phyloP scores from a whole-genome alignment of 2,329 filamentous ascomycete species.

The Fusarium coffeatum region DNA sequence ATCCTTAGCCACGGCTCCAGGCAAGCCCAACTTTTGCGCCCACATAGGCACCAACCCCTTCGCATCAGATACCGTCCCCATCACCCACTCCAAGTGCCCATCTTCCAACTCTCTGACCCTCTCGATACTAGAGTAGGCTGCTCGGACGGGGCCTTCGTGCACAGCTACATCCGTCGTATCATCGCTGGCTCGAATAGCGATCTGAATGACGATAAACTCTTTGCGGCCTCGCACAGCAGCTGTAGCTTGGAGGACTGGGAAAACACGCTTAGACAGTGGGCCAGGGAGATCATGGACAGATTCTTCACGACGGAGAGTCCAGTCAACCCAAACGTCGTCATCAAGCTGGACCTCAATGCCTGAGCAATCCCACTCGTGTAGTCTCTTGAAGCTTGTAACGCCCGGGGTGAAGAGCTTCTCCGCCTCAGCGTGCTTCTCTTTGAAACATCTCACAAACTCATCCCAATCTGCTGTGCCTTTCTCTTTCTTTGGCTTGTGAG shows the following conservation, averaged over 20 bases:
- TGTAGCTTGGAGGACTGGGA: slow-evolving; percentile 73
- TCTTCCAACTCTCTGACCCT: slow-evolving; percentile 60
- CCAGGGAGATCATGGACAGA: slow-evolving; percentile 73
- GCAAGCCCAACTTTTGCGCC: slow-evolving; percentile 73
- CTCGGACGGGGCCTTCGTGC: slow-evolving; percentile 62
- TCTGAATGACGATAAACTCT: slow-evolving; percentile 69
- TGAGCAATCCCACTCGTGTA: slow-evolving; percentile 60
- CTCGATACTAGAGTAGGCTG: slow-evolving; percentile 74
- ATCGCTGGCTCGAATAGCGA: slow-evolving; percentile 58
- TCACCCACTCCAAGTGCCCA: slow-evolving; percentile 75
- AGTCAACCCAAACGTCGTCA: slow-evolving; percentile 58
- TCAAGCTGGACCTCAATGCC: slow-evolving; percentile 55
- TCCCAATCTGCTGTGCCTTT: slow-evolving; percentile 69
- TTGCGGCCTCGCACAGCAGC: slow-evolving; percentile 52
- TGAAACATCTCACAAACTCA: slow-evolving; percentile 72
- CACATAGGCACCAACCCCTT: slow-evolving; percentile 73
- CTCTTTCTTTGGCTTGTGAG: slow-evolving; percentile 65
- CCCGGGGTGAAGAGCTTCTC: slow-evolving; percentile 56
- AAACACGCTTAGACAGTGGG: slow-evolving; percentile 72
- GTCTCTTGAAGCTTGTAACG: slow-evolving; percentile 51
- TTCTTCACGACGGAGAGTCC: slow-evolving; percentile 67
- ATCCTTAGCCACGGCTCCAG: slow-evolving; percentile 74
- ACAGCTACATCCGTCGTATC: slow-evolving; percentile 53
- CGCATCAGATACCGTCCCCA: slow-evolving; percentile 81
- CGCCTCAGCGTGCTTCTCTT: slow-evolving; percentile 58